These are phyloP conservation scores for Metschnikowia drakensbergensis DNA, from an alignment of 805 yeast species.

Conservation along the genomic window DNA sequence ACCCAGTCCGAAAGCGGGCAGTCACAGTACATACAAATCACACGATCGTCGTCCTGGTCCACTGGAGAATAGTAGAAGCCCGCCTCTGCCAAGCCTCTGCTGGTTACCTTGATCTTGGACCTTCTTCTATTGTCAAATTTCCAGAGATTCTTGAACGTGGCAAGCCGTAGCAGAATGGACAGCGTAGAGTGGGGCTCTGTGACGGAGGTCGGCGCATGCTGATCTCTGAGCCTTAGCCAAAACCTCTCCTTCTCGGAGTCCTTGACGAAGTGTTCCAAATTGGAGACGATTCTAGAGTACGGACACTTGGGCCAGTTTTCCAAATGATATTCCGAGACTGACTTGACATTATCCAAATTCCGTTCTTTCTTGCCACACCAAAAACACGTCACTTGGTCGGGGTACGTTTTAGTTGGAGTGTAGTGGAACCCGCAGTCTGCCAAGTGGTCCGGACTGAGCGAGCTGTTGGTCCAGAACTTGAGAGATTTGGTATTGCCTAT, in stretches of 20 bases:
- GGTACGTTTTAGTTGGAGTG: constrained; percentile 45
- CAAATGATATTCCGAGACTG: constrained; percentile 21
- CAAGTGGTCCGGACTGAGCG: constrained; percentile 29
- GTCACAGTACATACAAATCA: constrained; percentile 30
- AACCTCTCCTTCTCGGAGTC: constrained; percentile 10
- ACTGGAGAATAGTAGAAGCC: constrained; percentile 39
- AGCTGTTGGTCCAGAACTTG: constrained; percentile 24
- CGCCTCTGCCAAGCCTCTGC: constrained; percentile 37
- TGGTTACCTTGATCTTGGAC: constrained; percentile 10
- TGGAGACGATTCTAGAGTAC: constrained; percentile 11
- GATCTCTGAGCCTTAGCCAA: constrained; percentile 10
- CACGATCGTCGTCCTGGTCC: constrained; percentile 30
- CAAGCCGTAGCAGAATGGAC: constrained; percentile 14
- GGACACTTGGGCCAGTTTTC: constrained; percentile 18
- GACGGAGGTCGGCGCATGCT: constrained; percentile 7
- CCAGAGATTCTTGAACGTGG: constrained; percentile 18
- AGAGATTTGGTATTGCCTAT: constrained; percentile 21
- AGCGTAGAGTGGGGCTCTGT: constrained; percentile 12
- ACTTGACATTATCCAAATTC: constrained; percentile 17
- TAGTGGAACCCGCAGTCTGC: constrained; percentile 61
- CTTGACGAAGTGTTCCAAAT: constrained; percentile 9
- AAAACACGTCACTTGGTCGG: constrained; percentile 55
- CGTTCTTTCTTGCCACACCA: constrained; percentile 45
- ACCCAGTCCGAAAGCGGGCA: constrained; percentile 50
- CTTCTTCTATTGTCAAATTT: constrained; percentile 9